Evolutionary conservation across 164 flowering plant genomes (phyloP).

Genomic region (Vitis labrusca): DNA sequence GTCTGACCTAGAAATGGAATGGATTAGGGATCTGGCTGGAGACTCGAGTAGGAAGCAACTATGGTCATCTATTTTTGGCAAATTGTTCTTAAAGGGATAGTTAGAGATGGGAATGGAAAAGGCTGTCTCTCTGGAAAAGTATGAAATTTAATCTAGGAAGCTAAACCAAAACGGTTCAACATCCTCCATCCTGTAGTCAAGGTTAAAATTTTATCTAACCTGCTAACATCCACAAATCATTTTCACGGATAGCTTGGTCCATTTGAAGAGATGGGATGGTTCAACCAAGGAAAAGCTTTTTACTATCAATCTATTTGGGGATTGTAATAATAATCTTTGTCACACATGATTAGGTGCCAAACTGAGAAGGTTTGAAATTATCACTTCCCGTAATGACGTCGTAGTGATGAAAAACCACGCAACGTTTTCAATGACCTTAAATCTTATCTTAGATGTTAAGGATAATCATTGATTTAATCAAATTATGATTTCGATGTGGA

Average conservation of each 20-base stretch:
- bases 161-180: background rate
- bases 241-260: no score
- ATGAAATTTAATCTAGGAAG: background rate
- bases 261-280: background rate
- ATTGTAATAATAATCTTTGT: no score
- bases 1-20: conserved; percentile 60
- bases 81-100: background rate
- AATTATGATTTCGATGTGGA: no score
- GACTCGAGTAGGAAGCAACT: background rate
- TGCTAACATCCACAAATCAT: background rate
- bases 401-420: conserved; percentile 15
- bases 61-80: background rate
- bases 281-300: background rate
- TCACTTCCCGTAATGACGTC: conserved; percentile 11
- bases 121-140: no score
- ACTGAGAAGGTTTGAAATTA: no score
- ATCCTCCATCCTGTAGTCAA: background rate
- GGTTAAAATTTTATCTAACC: background rate
- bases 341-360: no score
- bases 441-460: conserved; percentile 8
- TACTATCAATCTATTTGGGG: no score
- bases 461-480: background rate
- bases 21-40: background rate
- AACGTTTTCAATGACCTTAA: background rate
- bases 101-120: no score